Base-by-base conservation (phyloP, 164 flowering plant species). In the Magnolia sinica region DNA sequence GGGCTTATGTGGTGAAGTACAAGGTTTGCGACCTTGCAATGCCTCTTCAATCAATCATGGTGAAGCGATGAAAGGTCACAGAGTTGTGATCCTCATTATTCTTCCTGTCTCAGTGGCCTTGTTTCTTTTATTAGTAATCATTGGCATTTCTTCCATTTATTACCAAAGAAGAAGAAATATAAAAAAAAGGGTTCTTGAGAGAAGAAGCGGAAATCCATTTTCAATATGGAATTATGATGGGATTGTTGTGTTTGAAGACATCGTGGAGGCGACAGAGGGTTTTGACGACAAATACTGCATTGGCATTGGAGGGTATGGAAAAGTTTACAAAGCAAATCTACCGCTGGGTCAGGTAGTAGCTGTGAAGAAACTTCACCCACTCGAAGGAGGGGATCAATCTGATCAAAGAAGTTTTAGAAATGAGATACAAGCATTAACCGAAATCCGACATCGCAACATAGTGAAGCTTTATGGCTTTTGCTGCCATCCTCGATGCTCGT, bases 261-360 rank as follows among this genome's bases (percentile, higher is more conserved):
- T 89, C 16, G 84, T 78, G 0, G 83, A 80, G 76, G 89, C 87
- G 73, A 89, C 91, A 0, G 83, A 88, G 11, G 77, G 87, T 78
- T 91, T 89, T 73, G 50, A 69, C 51, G 86, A 85, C 8, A 81
- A 72, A 66, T 86, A 84, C 81, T 86, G 86, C 76, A 85, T 90
- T 50, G 95, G 95, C 4, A 85, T 61, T 78, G 93, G 93, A 71
- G 91, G 91, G 13, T 88, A 78, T 76, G 93, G 95, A 64, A 83
- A 73, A 14, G 90, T 87, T 23, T 89, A 88, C 79, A 86, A 74
- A 79, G 91, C 88, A 1, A 80, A 23, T 16, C 11, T 91, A 68
- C 70, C 80, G n/a, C 74, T 76, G 4, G 91, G 88, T 29, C 90
- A 84, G 37, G 69, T 78, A 1, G 83, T 89, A 13, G 92, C 95